Percentiles rank a stretch among this genome's conserved stretches.
These are phyloP conservation scores for Claviceps sp. DNA, from an alignment of 2,329 filamentous ascomycete species.

Conservation along the genomic window DNA sequence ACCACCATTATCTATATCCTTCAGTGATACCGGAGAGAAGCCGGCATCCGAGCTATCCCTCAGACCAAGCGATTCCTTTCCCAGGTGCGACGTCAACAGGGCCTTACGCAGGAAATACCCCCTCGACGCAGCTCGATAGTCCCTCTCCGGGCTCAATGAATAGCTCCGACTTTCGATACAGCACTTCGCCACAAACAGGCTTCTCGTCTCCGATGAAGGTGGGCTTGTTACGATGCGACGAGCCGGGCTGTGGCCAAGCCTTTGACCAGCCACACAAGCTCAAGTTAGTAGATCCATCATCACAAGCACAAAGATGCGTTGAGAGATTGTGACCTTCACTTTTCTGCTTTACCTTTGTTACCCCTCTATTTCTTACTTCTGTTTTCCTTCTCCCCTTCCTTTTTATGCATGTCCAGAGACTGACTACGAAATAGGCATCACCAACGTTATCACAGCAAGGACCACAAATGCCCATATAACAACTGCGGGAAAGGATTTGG, in stretches of 20 bases:
- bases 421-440: slow-evolving; percentile 32
- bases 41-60: slow-evolving; percentile 21
- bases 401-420: background rate
- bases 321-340: too few species aligned
- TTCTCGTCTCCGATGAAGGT: slow-evolving; percentile 15
- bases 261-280: slow-evolving; percentile 49
- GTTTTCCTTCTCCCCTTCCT: too few species aligned
- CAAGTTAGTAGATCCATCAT: slow-evolving; percentile 26
- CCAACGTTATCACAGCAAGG: slow-evolving; percentile 46
- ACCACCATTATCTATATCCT: slow-evolving; percentile 13
- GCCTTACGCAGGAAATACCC: slow-evolving; percentile 29
- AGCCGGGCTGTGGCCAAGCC: slow-evolving; percentile 23
- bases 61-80: slow-evolving; percentile 29
- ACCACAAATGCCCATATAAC: slow-evolving; percentile 41
- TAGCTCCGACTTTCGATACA: slow-evolving; percentile 23
- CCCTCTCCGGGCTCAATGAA: slow-evolving; percentile 26
- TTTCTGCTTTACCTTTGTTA: too few species aligned
- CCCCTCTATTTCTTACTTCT: too few species aligned
- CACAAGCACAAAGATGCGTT: slow-evolving; percentile 8
- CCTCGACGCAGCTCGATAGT: slow-evolving; percentile 31
- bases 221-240: slow-evolving; percentile 21
- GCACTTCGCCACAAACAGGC: slow-evolving; percentile 21
- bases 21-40: slow-evolving; percentile 10
- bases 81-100: slow-evolving; percentile 26
- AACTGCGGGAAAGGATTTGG: slow-evolving; percentile 44